Evolutionary conservation across 805 yeast genomes (phyloP).

Genomic region (Martiniozyma abietophila): DNA sequence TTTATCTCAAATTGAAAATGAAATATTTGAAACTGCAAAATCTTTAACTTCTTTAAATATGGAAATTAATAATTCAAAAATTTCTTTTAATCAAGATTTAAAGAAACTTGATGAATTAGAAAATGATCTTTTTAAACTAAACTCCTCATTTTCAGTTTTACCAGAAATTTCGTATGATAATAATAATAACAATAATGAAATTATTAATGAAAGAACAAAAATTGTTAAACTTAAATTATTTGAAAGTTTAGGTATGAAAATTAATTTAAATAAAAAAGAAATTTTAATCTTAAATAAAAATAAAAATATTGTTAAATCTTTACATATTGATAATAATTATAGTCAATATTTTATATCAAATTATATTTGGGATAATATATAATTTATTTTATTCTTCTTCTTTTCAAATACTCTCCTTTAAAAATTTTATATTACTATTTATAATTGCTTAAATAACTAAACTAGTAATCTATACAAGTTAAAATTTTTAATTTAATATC

Average conservation of each 20-base stretch:
- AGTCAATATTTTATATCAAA: constrained; percentile 65
- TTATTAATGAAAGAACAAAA: constrained; percentile 30
- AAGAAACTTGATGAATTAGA: constrained; percentile 28
- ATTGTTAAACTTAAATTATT: constrained; percentile 49
- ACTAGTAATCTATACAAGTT: neutral
- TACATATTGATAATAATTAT: constrained; percentile 43
- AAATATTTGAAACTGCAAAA: constrained; percentile 43
- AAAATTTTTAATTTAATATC: neutral
- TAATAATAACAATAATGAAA: constrained; percentile 22
- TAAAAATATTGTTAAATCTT: constrained; percentile 36
- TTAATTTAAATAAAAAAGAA: constrained; percentile 32
- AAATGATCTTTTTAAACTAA: constrained; percentile 17
- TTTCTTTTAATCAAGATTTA: constrained; percentile 30
- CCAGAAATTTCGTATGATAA: constrained; percentile 3
- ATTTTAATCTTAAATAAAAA: constrained; percentile 41
- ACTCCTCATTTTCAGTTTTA: constrained; percentile 8
- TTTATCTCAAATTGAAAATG: constrained; percentile 31
- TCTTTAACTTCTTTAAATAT: constrained; percentile 40
- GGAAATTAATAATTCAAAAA: constrained; percentile 32
- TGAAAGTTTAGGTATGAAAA: constrained; percentile 49
- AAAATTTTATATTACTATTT: neutral
- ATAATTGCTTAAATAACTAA: neutral
- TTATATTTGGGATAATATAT: constrained; percentile 66
- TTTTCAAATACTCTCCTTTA: neutral
- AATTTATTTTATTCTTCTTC: no score